phyloP scores from a whole-genome alignment of 306 rosid species.

The Castanospermum australe region DNA sequence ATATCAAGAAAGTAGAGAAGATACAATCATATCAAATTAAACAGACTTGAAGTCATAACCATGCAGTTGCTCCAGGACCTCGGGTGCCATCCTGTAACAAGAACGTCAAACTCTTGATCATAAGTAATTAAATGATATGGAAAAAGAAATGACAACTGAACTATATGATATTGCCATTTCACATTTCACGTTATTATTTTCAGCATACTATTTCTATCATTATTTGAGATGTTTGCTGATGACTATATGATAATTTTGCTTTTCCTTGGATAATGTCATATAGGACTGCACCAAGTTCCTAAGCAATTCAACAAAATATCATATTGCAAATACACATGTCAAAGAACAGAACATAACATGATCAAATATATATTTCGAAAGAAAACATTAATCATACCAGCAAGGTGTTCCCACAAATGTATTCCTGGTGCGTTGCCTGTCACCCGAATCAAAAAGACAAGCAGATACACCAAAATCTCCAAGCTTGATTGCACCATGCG shows the following conservation, averaged over 20 bases:
- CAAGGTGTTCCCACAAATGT: constrained; percentile 98
- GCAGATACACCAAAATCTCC: constrained; percentile 98
- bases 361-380: background rate
- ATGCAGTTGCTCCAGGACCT: constrained; percentile 92
- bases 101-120: background rate
- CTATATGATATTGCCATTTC: background rate
- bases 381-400: constrained; percentile 50
- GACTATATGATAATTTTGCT: background rate
- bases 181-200: no score
- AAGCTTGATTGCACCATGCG: constrained; percentile 72
- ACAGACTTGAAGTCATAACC: constrained; percentile 95
- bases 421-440: constrained; percentile 76
- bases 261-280: background rate
- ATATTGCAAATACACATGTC: background rate
- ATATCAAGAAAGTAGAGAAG: background rate
- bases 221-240: background rate
- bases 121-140: background rate
- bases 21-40: background rate
- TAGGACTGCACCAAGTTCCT: background rate
- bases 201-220: background rate
- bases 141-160: background rate
- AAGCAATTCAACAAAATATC: background rate
- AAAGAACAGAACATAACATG: background rate
- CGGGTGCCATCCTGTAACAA: constrained; percentile 91
- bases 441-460: constrained; percentile 93